These are phyloP conservation scores for Globisporangium rhizosaccharum DNA, from an alignment of 352 stramenopile species.

Conservation along the genomic window DNA sequence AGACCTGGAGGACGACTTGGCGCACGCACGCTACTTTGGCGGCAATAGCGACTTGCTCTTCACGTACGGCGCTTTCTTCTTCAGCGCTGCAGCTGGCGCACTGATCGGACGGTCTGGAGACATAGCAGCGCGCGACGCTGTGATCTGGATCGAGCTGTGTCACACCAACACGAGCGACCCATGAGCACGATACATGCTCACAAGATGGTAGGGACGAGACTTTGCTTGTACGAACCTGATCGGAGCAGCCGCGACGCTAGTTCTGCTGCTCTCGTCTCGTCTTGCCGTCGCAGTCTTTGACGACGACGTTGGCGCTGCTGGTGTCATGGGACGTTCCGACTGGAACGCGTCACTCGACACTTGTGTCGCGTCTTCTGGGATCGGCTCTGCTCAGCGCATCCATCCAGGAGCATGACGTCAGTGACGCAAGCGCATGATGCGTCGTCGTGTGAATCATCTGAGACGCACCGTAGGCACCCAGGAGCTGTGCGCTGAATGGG, in stretches of 20 bases:
- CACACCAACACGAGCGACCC: neutral
- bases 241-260: neutral
- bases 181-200: neutral
- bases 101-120: conserved; percentile 47
- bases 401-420: neutral
- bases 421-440: neutral
- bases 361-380: conserved; percentile 8
- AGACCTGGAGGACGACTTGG: neutral
- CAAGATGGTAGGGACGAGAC: too few relatives aligned
- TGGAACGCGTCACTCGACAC: neutral
- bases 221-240: conserved; percentile 9
- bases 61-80: conserved; percentile 30
- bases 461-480: conserved; percentile 11
- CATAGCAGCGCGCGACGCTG: conserved; percentile 25
- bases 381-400: conserved; percentile 5
- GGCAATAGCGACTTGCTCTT: conserved; percentile 13
- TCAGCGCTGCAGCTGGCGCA: conserved; percentile 32
- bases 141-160: conserved; percentile 34
- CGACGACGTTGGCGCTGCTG: neutral
- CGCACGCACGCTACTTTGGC: neutral
- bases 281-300: neutral
- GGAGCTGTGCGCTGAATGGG: conserved; percentile 43
- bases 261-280: conserved; percentile 6
- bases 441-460: too few relatives aligned
- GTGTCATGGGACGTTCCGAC: too few relatives aligned